Base-by-base conservation (phyloP, 1,139 yeast genomes). In the Yamadazyma spencermartinsiae region DNA sequence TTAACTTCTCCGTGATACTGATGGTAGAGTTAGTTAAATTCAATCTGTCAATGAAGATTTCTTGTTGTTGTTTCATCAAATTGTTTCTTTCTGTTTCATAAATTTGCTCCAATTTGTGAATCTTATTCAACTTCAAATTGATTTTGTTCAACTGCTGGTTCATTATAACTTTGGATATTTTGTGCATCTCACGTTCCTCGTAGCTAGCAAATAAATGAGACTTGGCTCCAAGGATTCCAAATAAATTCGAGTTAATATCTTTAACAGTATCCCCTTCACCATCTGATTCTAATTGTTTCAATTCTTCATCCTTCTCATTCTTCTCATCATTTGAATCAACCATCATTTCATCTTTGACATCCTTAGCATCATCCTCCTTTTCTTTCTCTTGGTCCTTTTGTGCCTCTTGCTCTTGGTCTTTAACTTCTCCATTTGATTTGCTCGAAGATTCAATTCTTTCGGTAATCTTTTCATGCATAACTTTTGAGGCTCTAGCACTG, bases 171-270 rank as follows among this genome's bases (percentile, higher is more conserved):
- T 72, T 66, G 17, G 84, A 64, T 23, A 82, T 60, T 42, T 74
- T 77, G 47, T 80, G 63, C 79, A 88, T 77, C 55, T 86, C 88
- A 39, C 92, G 70, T 55, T 89, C 97, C 56, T 89, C 94, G 55
- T 79, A 81, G 13, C 82, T 78, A 11, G 95, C 88, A 63, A 90
- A 83, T 26, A 87, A 76, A 54, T 86, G 92, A 27, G 96, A 76
- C 47, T 96, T 77, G 1, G 92, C 86, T 4, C 95, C 96, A 21
- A 86, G 68, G 6, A 82, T 68, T 3, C 88, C 85, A 45, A 83
- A 65, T 1, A 86, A 76, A 30, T 76, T 64, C 6, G 76, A 65
- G 2, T 80, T 73, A 4, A 81, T 79, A 41, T 80, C 82, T 33
- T 65, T 56, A 11, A 60, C 43, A 13, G 54, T 46, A 19, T 50